A percentile compares a stretch with the other conserved stretches of the same genome.
These are phyloP conservation scores for Vaccinium darrowii DNA, from an alignment of 148 eudicot genomes.

Conservation along the genomic window DNA sequence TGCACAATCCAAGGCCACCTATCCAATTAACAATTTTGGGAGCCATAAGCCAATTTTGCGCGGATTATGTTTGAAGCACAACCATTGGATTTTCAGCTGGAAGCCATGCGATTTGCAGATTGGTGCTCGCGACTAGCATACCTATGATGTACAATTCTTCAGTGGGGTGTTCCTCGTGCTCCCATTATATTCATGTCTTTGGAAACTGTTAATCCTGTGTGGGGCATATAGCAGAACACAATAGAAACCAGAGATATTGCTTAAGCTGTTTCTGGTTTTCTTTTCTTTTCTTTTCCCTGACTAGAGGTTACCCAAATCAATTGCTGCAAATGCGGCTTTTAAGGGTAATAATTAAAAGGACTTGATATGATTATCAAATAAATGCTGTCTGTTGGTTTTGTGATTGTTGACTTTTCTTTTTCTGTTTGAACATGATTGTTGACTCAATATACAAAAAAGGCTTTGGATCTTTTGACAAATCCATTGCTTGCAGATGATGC, in stretches of 20 bases:
- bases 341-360: not conserved
- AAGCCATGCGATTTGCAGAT: not conserved
- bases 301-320: not conserved
- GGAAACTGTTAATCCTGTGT: not conserved
- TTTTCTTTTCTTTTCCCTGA: not conserved
- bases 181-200: not conserved
- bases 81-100: not conserved
- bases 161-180: not conserved
- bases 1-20: not conserved
- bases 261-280: not conserved
- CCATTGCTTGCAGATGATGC: not conserved
- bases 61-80: not conserved
- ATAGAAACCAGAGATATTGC: no score
- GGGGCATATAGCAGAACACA: no score
- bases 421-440: not conserved
- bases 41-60: not conserved
- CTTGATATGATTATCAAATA: not conserved
- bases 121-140: not conserved
- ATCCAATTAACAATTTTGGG: not conserved
- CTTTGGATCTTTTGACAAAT: not conserved
- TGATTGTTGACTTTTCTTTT: not conserved
- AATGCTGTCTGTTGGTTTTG: not conserved
- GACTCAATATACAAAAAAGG: not conserved
- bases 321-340: conserved; percentile 9
- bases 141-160: not conserved